Evolutionary conservation across 2,329 filamentous ascomycete genomes (phyloP).

Genomic region (Alternaria burnsii): DNA sequence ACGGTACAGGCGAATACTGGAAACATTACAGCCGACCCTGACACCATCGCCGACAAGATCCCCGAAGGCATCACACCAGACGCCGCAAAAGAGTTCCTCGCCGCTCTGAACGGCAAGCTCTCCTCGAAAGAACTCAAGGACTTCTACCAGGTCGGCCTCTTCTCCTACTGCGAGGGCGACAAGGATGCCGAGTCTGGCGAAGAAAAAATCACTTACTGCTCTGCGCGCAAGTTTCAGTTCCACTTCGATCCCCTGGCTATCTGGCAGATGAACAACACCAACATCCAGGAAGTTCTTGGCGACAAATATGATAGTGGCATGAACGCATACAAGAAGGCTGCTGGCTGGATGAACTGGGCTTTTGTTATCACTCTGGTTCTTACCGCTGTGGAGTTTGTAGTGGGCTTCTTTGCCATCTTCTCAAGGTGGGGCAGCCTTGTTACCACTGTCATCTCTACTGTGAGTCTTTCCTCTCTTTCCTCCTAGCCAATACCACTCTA

Average conservation of each 20-base stretch:
- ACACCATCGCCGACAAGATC: slow-evolving; percentile 45
- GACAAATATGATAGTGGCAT: slow-evolving; percentile 72
- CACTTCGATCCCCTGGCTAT: slow-evolving; percentile 75
- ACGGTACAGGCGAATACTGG: slow-evolving; percentile 44
- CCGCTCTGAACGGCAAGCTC: slow-evolving; percentile 51
- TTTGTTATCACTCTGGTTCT: slow-evolving; percentile 77
- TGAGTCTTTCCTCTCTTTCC: slow-evolving; percentile 57
- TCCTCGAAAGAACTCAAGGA: slow-evolving; percentile 66
- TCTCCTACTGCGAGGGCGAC: slow-evolving; percentile 81
- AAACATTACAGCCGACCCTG: slow-evolving; percentile 64
- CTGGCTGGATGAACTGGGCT: slow-evolving; percentile 83
- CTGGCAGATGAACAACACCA: slow-evolving; percentile 67
- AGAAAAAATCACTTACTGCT: slow-evolving; percentile 68
- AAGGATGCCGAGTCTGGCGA: slow-evolving; percentile 60
- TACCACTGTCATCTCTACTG: slow-evolving; percentile 77
- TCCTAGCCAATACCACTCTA: slow-evolving; percentile 38
- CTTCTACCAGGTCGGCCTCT: slow-evolving; percentile 82
- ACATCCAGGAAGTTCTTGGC: slow-evolving; percentile 65
- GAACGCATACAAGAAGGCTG: slow-evolving; percentile 75
- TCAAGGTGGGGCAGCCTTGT: slow-evolving; percentile 82
- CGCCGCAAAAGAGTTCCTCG: slow-evolving; percentile 46
- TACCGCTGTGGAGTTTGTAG: slow-evolving; percentile 74
- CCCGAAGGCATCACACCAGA: slow-evolving; percentile 43
- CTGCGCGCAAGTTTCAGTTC: slow-evolving; percentile 76
- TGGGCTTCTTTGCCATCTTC: slow-evolving; percentile 85